Base-by-base conservation (phyloP, 2,329 filamentous ascomycete genomes). In the Aureobasidium namibiae region DNA sequence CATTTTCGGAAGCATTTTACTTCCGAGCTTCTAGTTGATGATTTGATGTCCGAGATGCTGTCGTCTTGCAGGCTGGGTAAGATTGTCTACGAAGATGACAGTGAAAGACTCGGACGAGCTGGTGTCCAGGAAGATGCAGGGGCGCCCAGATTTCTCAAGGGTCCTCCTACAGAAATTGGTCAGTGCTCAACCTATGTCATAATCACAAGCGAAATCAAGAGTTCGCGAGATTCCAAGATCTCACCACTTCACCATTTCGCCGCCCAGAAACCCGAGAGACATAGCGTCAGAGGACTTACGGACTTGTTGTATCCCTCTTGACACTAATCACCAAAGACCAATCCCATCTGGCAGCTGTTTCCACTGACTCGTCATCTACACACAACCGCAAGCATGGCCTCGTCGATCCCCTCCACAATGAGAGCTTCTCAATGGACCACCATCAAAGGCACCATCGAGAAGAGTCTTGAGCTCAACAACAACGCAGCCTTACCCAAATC, bases 361-460 rank as follows among this genome's bases (percentile, higher is more conserved):
- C 23, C 26, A 45, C 23, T 45, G 14, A 21, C 41, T 6, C 21
- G n/a, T 45, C 14, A 45, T 9, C 41, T 44, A 16, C 42, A 29
- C 14, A 14, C 42, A 7, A 45, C 23, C 42, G 42, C 42, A 29
- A 45, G 14, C 11, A 66, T 65, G 63, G 49, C 64, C 1, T 46
- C 56, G 29, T 46, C 59, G 14, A 61, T 67, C n/a, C 65, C 65
- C 14, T 41, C 48, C 21, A 65, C 62, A 29, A 71, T 72, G 69
- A 63, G 65, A 31, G 68, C 68, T 2, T 65, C 63, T 31, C 64
- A 64, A 61, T 72, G 66, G 60, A 62, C 63, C 24, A 56, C 61
- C n/a, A 62, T 63, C 18, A 31, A 63, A 31, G 67, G 67, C 59
- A 67, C 67, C 57, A 65, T 75, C 24, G 69, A 71, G 39, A 69